Evolutionary conservation across 371 early-diverging fungal genomes (phyloP).

Genomic region (Paraphysoderma sedebokerense): DNA sequence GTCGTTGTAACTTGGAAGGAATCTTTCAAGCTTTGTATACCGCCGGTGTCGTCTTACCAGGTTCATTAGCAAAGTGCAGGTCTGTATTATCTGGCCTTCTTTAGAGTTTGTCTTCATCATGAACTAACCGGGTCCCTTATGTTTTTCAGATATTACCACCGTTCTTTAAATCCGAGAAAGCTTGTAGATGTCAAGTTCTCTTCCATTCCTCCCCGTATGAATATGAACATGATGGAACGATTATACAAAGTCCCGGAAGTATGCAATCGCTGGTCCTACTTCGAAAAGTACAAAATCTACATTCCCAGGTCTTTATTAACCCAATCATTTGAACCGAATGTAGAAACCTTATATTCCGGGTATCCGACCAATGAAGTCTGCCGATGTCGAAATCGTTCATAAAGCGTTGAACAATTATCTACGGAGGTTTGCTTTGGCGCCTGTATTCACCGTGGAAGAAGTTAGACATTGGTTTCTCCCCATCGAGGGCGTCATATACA

Average conservation of each 20-base stretch:
- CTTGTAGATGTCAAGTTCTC: constrained; percentile 86
- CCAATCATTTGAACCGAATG: background rate
- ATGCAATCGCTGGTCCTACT: background rate
- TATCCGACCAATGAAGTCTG: constrained; percentile 52
- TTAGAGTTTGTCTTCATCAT: too few species aligned
- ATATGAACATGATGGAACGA: constrained; percentile 31
- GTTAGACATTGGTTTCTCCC: constrained; percentile 85
- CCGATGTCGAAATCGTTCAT: constrained; percentile 55
- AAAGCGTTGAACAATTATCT: constrained; percentile 54
- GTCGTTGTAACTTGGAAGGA: constrained; percentile 78
- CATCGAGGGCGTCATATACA: constrained; percentile 64
- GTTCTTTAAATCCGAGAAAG: constrained; percentile 83
- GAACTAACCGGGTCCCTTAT: too few species aligned
- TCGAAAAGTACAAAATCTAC: background rate
- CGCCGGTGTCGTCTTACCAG: constrained; percentile 81
- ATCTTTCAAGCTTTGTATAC: constrained; percentile 98
- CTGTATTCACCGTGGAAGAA: constrained; percentile 62
- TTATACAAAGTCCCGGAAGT: constrained; percentile 49
- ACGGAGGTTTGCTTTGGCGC: constrained; percentile 45
- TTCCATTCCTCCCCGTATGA: constrained; percentile 43
- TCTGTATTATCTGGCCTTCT: constrained; percentile 13
- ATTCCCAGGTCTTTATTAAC: too few species aligned
- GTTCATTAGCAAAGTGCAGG: constrained; percentile 61
- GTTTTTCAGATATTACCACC: constrained; percentile 66
- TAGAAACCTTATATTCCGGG: constrained; percentile 23